phyloP scores from a whole-genome alignment of 1,284 basidiomycete genomes.

The Pseudozyma flocculosa region DNA sequence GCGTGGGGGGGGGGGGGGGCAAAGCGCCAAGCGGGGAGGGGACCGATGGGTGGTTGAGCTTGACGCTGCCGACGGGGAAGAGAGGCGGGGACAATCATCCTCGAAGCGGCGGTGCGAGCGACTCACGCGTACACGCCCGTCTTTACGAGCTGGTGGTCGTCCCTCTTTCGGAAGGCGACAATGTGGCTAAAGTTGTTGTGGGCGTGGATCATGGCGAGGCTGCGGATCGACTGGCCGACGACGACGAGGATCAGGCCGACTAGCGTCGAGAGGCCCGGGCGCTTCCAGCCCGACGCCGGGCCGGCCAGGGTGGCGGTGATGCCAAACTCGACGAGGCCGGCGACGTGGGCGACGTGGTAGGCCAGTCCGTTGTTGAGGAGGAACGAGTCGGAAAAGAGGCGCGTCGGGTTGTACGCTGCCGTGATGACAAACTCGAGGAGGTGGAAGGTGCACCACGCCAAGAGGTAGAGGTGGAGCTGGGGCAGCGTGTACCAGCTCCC shows the following conservation, averaged over 20 bases:
- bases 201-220: constrained; percentile 92
- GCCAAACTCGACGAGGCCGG: constrained; percentile 79
- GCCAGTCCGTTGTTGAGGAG: constrained; percentile 83
- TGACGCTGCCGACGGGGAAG: no score
- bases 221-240: constrained; percentile 76
- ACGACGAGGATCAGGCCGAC: constrained; percentile 67
- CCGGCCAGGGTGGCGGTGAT: constrained; percentile 53
- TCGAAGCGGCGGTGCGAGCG: no score
- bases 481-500: constrained; percentile 9
- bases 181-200: constrained; percentile 86
- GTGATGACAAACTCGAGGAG: constrained; percentile 93
- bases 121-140: constrained; percentile 44
- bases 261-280: constrained; percentile 2
- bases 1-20: no score
- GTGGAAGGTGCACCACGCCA: constrained; percentile 68
- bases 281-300: constrained; percentile 6
- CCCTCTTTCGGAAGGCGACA: constrained; percentile 41
- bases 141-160: constrained; percentile 51
- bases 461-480: constrained; percentile 41
- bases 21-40: no score
- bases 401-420: constrained; percentile 89
- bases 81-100: no score
- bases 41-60: no score
- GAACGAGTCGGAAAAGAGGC: constrained; percentile 90
- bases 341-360: constrained; percentile 82